Evolutionary conservation across 108 stramenopile genomes (phyloP), one percentile per base, ranked within the genome.

Genomic region (Cylindrotheca closterium): DNA sequence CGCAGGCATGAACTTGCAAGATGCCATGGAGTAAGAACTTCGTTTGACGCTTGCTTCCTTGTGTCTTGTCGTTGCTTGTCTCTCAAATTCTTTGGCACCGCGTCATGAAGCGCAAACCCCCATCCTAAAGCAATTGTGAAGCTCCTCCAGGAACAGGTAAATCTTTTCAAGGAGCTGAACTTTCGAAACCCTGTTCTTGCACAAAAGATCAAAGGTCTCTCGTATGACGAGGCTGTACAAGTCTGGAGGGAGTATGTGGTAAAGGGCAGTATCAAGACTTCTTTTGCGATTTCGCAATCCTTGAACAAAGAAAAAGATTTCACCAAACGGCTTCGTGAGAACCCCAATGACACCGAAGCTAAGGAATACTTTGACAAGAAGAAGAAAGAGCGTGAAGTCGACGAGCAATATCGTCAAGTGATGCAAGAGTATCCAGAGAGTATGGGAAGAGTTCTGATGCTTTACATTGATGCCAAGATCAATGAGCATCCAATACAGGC

Each of bases 371-470:
- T 95, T 69, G 80, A 68, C 3, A 67, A 87, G 19, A 80, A 92
- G 63, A 73, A 86, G 24, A 78, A 75, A 52, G 33, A 67, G 45
- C 61, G 74, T 45, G 76, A 82, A 33, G 83, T 93, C 17, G 68
- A 87, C 10, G 54, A 72, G n/a, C 92, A 93, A 58, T 93, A 93
- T 67, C 60, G 51, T 5, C 80, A 87, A 70, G 87, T 86, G 75
- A 93, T 98, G 95, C 88, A 99, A 65, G 94, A 96, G 58, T 91
- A 91, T 67, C 97, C 98, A 12, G 98, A 99, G 71, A 67, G 79
- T 28, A 93, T 99, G 87, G 95, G 91, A 15, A 63, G 79, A 0
- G 97, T 99, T 1, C 58, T 92, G 7, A 99, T 99, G 98, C 79
- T 99, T 51, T 99, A 99, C 72, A 80, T 99, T 26, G 80, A 90